Base-by-base conservation (phyloP, 306 rosid species). In the Cyamopsis tetragonoloba region DNA sequence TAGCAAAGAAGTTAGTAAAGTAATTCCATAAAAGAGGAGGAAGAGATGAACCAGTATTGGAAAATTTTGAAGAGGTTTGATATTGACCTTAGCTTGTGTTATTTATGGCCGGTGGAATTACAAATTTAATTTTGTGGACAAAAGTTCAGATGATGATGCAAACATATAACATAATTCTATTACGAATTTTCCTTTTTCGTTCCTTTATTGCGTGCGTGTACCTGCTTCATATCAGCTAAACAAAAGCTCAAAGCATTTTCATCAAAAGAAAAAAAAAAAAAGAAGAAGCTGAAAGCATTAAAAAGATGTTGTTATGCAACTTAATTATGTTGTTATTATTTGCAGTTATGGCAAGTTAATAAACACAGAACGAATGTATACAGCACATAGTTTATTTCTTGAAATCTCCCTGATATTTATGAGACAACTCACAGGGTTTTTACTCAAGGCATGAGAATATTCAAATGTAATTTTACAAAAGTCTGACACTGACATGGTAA, bases 71-170 rank as follows among this genome's bases (percentile, higher is more conserved):
- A 50, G 41, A 7, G 70, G 58, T 26, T 57, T 70, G 39, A 41
- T 64, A 34, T 43, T 34, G 39, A 54, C 43, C 37, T 42, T n/a
- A n/a, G n/a, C n/a, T n/a, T 35, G 74, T 38, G 58, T 26, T 70
- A 3, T 73, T n/a, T n/a, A n/a, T n/a, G n/a, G n/a, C n/a, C n/a
- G 48, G 59, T 37, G 39, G n/a, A n/a, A n/a, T n/a, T n/a, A n/a
- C n/a, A n/a, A n/a, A n/a, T n/a, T n/a, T n/a, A 75, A 76, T 15
- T 47, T 66, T 79, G 61, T 64, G 75, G 79, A 32, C 77, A 28
- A 53, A 69, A 66, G 34, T 24, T 53, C 27, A 57, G 74, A 41
- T 35, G 32, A 70, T 27, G 38, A 60, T n/a, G n/a, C n/a, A n/a
- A 41, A 1, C 39, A 60, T 32, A 49, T 42, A 24, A 63, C n/a